phyloP scores from a whole-genome alignment of 2,329 filamentous ascomycete species.

The Fusarium vanettenii region DNA sequence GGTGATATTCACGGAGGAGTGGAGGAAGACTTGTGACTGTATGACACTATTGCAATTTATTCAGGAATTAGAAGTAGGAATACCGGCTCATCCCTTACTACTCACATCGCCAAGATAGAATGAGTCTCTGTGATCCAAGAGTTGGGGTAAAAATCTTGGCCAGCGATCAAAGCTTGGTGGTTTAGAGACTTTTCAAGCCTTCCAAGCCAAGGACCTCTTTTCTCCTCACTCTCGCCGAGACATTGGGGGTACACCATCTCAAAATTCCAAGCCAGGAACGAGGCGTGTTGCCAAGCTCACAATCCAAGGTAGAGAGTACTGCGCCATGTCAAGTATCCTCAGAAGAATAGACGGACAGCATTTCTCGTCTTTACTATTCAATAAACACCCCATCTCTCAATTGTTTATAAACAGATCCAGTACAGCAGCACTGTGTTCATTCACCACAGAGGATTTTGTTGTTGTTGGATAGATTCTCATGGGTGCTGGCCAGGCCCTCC shows the following conservation, averaged over 20 bases:
- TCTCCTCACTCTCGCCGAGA: background rate
- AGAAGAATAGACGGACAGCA: background rate
- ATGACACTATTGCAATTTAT: background rate
- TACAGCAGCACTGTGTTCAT: background rate
- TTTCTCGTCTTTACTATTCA: background rate
- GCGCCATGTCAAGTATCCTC: background rate
- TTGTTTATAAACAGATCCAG: background rate
- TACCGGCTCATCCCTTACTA: background rate
- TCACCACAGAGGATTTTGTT: background rate
- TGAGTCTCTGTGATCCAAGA: background rate
- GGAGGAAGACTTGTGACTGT: background rate
- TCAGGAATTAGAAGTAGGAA: background rate
- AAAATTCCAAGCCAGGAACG: background rate
- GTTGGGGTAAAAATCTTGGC: background rate
- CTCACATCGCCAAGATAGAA: background rate
- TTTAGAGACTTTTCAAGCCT: background rate
- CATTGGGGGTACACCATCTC: background rate
- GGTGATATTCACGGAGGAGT: background rate
- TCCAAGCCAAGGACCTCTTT: background rate
- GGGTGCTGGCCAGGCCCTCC: background rate
- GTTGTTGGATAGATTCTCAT: background rate
- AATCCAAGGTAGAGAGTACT: background rate
- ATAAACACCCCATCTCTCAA: background rate
- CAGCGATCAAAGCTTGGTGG: background rate
- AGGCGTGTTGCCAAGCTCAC: background rate